Base-by-base conservation (phyloP, 306 rosid species). In the Betula pendula region DNA sequence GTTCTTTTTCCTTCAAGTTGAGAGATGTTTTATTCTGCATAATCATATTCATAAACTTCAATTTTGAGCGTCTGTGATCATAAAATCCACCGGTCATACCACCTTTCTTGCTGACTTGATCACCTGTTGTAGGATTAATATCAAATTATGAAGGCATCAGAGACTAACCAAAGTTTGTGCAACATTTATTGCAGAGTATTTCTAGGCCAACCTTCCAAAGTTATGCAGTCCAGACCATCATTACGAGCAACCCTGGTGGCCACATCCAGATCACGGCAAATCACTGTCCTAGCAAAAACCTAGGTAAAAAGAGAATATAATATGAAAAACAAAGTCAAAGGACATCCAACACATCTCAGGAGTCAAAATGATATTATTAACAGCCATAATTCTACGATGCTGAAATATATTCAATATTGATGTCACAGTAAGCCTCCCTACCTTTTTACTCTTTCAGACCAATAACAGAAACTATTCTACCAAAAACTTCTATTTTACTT, bases 81-180 rank as follows among this genome's bases (percentile, higher is more conserved):
- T 95, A 92, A 86, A 95, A 95, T 75, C 98, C 98, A 58, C 98
- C 98, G 0, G 98, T 95, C 98, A 95, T 95, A 70, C 97, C 94
- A 73, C 98, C 98, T 84, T 95, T 95, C 91, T 92, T 95, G 92
- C 98, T 95, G 59, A 95, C 97, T 88, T 95, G 97, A 81, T 95
- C 98, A 76, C 98, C 98, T 95, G 85, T 85, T 65, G 73, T 14
- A 68, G 63, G 60, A 75, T 38, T 17, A 40, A 52, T n/a, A 56
- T 55, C 33, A 72, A 60, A 74, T 82, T 73, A 76, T 80, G 77
- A 85, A 79, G 77, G 29, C 56, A 73, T 80, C 77, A 72, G 60
- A 79, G 31, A 52, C n/a, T 47, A 68, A 59, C 27, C 52, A 55
- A 66, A 73, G 33, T 24, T 71, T 42, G 29, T 53, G 77, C 76